Evolutionary conservation across 2,329 filamentous ascomycete genomes (phyloP).

Genomic region (Beauveria scarabaeidicola): DNA sequence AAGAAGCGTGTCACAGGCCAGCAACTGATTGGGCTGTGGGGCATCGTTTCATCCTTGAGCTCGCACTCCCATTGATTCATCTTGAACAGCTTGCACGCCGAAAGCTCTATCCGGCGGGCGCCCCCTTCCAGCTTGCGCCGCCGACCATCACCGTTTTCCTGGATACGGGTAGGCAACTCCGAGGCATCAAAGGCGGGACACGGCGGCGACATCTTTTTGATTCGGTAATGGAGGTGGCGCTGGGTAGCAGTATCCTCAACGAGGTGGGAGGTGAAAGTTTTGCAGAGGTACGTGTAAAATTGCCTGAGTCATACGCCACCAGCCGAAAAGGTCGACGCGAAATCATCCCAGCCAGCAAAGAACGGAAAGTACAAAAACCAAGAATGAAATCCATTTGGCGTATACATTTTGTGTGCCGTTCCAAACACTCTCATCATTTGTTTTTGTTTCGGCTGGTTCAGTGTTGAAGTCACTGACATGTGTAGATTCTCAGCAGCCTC

Average conservation of each 20-base stretch:
- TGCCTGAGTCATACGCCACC: background rate
- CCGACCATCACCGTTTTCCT: conserved; percentile 38
- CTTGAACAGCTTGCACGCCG: conserved; percentile 46
- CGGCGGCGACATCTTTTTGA: conserved; percentile 46
- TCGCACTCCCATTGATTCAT: conserved; percentile 55
- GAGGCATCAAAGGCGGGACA: conserved; percentile 45
- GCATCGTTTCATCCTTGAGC: conserved; percentile 38
- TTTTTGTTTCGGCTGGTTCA: background rate
- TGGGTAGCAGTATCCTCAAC: conserved; percentile 41
- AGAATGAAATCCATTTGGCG: background rate
- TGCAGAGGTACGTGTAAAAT: conserved; percentile 44
- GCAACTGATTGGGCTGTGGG: conserved; percentile 43
- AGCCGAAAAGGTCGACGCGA: background rate
- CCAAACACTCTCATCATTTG: background rate
- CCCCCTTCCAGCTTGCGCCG: conserved; percentile 41
- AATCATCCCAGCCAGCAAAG: background rate
- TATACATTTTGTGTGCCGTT: too few species aligned
- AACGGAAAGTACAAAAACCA: background rate
- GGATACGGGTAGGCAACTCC: conserved; percentile 41
- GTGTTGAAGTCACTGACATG: background rate
- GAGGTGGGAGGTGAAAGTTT: conserved; percentile 50
- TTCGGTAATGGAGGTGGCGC: conserved; percentile 29
- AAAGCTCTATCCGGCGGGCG: conserved; percentile 38
- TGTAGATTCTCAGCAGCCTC: background rate
- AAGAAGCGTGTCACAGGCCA: conserved; percentile 52